Conservation (phyloP, 371 early-diverging fungal genomes). For the Mortierella sp. region DNA sequence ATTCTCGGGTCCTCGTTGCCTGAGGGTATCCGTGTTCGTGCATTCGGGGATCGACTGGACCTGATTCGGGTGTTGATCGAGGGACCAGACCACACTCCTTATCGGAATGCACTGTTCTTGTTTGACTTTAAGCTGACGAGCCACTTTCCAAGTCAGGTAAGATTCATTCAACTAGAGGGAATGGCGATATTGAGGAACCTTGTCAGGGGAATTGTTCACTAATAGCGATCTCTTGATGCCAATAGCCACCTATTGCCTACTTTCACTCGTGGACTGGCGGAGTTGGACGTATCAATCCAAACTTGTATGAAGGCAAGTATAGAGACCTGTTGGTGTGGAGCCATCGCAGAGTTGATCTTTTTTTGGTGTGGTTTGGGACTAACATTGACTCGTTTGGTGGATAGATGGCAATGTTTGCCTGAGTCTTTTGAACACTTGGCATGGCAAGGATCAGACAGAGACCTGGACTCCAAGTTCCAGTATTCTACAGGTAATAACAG, state of each 20-base stretch:
- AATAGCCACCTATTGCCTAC: constrained; percentile 56
- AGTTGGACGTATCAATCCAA: constrained; percentile 63
- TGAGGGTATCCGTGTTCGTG: constrained; percentile 61
- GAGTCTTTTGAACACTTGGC: constrained; percentile 65
- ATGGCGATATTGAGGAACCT: no score
- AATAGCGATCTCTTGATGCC: background rate
- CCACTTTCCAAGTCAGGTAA: constrained; percentile 55
- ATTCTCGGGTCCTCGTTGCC: constrained; percentile 48
- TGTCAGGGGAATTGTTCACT: no score
- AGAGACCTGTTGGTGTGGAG: no score
- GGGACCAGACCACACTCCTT: constrained; percentile 61
- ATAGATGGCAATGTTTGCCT: constrained; percentile 62
- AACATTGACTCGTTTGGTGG: no score
- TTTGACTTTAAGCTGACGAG: constrained; percentile 60
- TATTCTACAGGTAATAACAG: constrained; percentile 56
- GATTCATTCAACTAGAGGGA: no score
- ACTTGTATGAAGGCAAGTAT: constrained; percentile 58
- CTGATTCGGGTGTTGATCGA: constrained; percentile 59
- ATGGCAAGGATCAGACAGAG: constrained; percentile 63
- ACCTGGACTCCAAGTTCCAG: constrained; percentile 59
- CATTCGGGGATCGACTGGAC: constrained; percentile 63
- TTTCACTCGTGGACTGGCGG: constrained; percentile 64
- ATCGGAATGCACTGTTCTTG: constrained; percentile 56
- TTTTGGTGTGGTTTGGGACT: no score
- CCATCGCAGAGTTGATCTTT: background rate